phyloP scores from a whole-genome alignment of 2,329 filamentous ascomycete species.

The Colletotrichum navitas region DNA sequence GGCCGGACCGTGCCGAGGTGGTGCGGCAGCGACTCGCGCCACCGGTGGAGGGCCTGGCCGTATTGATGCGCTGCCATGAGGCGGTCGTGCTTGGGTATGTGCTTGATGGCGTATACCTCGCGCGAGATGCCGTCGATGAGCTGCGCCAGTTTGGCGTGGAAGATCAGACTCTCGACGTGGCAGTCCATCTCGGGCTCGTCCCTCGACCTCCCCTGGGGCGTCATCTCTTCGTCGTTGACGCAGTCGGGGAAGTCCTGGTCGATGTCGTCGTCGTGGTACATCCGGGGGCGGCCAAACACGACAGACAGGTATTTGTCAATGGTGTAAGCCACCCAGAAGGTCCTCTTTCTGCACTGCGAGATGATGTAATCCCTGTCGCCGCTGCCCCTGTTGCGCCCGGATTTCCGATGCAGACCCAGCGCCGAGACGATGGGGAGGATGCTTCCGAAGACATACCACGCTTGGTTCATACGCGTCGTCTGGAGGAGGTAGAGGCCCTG shows the following conservation, averaged over 20 bases:
- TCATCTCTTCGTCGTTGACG: slow-evolving; percentile 70
- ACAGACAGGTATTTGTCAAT: slow-evolving; percentile 73
- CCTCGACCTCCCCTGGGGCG: slow-evolving; percentile 50
- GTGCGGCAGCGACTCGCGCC: slow-evolving; percentile 56
- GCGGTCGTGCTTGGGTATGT: slow-evolving; percentile 51
- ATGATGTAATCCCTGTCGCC: slow-evolving; percentile 56
- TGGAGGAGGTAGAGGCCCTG: slow-evolving; percentile 70
- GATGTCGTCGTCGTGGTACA: slow-evolving; percentile 74
- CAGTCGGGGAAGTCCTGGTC: slow-evolving; percentile 70
- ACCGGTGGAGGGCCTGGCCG: slow-evolving; percentile 54
- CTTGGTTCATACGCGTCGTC: slow-evolving; percentile 70
- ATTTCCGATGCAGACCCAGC: slow-evolving; percentile 50
- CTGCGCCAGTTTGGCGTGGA: slow-evolving; percentile 57
- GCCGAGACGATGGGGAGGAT: slow-evolving; percentile 64
- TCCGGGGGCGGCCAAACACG: slow-evolving; percentile 70
- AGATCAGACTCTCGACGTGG: slow-evolving; percentile 62
- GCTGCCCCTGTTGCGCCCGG: slow-evolving; percentile 26
- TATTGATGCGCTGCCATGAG: slow-evolving; percentile 54
- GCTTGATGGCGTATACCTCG: slow-evolving; percentile 56
- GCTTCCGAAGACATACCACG: slow-evolving; percentile 72
- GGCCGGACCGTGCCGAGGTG: slow-evolving; percentile 59
- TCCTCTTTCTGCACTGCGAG: slow-evolving; percentile 66
- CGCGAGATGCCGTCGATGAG: slow-evolving; percentile 56
- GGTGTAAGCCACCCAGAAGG: slow-evolving; percentile 73
- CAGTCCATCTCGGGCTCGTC: slow-evolving; percentile 56